Base-by-base conservation (phyloP, 352 stramenopile species). In the Phytophthora citricola region DNA sequence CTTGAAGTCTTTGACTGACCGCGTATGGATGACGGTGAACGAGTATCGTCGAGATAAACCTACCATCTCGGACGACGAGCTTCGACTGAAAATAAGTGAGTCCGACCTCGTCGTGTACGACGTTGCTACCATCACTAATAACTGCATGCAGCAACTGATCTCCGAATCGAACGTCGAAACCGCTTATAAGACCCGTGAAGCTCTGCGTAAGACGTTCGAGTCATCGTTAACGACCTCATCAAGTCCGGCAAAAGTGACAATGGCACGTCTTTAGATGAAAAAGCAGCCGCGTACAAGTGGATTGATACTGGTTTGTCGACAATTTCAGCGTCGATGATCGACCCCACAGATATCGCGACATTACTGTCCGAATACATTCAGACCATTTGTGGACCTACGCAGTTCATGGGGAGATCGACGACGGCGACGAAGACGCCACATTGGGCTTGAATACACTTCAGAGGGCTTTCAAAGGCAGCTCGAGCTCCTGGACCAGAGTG, bases 81-180 rank as follows among this genome's bases (percentile, higher is more conserved):
- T 89, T 53, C 77, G 75, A 0, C 68, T 78, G 41, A 47, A 59
- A n/a, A 41, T 87, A 22, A 63, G 71, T 12, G 71, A 83, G 27
- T 79, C 78, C 50, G 40, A 79, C n/a, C 45, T 85, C 7, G 67
- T 85, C 14, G 46, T 83, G n/a, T 72, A 73, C n/a, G 73, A 87
- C 20, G 69, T 87, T 29, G 70, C 80, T 4, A 71, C 55, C 0
- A 66, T 81, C 2, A 80, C 75, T 2, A 63, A 69, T 24, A 70
- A 67, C 34, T 90, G 78, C 55, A 69, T 79, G 44, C 51, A 47
- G 0, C 62, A 76, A 29, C 58, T 73, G 31, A 60, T 48, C 26
- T 47, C 45, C 0, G 69, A 68, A 17, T 71, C 58, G n/a, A 69
- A 20, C 11, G 20, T 41, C 7, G 54, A 34, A 22, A 72, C 66